Conservation (phyloP, 1,139 yeast species). For the Schwanniomyces etchellsii region DNA sequence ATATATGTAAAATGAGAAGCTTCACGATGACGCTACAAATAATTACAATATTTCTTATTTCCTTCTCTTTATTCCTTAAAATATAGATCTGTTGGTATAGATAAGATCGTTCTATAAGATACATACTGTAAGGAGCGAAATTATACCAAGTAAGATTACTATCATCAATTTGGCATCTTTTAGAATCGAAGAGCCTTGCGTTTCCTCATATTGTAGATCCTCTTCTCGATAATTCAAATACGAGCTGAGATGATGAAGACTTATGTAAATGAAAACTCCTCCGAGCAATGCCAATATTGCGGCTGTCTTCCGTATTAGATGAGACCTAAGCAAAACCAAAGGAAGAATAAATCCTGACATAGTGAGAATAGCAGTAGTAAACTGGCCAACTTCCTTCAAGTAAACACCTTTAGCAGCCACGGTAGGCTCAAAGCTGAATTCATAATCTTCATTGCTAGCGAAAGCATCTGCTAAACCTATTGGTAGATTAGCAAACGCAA, state of each 20-base stretch:
- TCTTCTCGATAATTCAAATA: slow-evolving; percentile 47
- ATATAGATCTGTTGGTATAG: too few species aligned
- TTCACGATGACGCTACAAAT: too few species aligned
- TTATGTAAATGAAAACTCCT: slow-evolving; percentile 64
- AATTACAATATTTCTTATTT: too few species aligned
- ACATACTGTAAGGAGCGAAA: too few species aligned
- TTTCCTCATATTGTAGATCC: too few species aligned
- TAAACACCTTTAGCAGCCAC: slow-evolving; percentile 24
- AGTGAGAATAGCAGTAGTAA: slow-evolving; percentile 60
- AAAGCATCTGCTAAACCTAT: slow-evolving; percentile 36
- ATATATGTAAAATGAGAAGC: too few species aligned
- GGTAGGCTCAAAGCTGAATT: slow-evolving; percentile 40
- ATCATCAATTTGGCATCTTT: too few species aligned
- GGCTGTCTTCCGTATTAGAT: slow-evolving; percentile 53
- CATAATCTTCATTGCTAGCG: slow-evolving; percentile 33
- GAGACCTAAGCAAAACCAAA: slow-evolving; percentile 58
- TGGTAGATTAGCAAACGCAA: slow-evolving; percentile 67
- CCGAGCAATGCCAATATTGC: slow-evolving; percentile 61
- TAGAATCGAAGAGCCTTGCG: too few species aligned
- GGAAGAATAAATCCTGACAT: slow-evolving; percentile 68
- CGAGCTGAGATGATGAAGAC: slow-evolving; percentile 66
- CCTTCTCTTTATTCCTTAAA: too few species aligned
- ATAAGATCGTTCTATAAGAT: too few species aligned
- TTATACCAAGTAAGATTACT: too few species aligned
- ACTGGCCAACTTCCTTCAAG: slow-evolving; percentile 58